Evolutionary conservation across 2,329 filamentous ascomycete genomes (phyloP).

Genomic region (Westerdykella ornata): DNA sequence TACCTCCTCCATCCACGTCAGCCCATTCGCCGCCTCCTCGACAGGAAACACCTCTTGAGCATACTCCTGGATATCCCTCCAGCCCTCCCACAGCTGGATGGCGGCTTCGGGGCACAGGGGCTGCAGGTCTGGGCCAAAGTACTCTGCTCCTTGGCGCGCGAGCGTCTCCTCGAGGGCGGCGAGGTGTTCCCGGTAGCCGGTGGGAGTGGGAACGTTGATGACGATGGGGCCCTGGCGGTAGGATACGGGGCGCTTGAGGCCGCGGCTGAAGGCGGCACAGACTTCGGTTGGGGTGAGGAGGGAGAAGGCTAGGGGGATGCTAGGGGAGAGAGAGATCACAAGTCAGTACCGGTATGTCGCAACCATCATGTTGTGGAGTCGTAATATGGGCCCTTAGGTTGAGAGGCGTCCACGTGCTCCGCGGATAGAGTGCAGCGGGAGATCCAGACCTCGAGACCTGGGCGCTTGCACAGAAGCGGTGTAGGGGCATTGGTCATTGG

Average conservation of each 20-base stretch:
- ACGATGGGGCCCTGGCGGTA: slow-evolving; percentile 77
- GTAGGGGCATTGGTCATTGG: not conserved
- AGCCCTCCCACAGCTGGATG: slow-evolving; percentile 82
- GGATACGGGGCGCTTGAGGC: slow-evolving; percentile 67
- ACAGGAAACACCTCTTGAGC: slow-evolving; percentile 88
- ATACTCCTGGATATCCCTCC: slow-evolving; percentile 86
- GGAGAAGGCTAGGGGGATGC: slow-evolving; percentile 86
- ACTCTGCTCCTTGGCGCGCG: slow-evolving; percentile 53
- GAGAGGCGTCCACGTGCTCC: no score
- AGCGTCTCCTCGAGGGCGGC: slow-evolving; percentile 57
- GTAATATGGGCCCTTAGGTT: no score
- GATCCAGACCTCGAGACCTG: not conserved
- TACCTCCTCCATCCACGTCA: slow-evolving; percentile 77
- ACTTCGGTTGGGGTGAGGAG: slow-evolving; percentile 77
- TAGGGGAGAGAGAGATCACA: slow-evolving; percentile 21
- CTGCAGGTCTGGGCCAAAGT: slow-evolving; percentile 56
- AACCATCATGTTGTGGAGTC: no score
- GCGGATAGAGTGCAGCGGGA: slow-evolving; percentile 7
- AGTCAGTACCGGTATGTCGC: not conserved
- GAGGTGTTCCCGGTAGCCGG: slow-evolving; percentile 83
- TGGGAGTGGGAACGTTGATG: slow-evolving; percentile 76
- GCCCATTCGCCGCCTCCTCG: slow-evolving; percentile 88
- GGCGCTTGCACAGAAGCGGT: no score
- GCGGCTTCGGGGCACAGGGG: slow-evolving; percentile 63
- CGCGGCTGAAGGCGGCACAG: slow-evolving; percentile 71